Conservation (phyloP, 805 yeast species). For the Pichia insulana region DNA sequence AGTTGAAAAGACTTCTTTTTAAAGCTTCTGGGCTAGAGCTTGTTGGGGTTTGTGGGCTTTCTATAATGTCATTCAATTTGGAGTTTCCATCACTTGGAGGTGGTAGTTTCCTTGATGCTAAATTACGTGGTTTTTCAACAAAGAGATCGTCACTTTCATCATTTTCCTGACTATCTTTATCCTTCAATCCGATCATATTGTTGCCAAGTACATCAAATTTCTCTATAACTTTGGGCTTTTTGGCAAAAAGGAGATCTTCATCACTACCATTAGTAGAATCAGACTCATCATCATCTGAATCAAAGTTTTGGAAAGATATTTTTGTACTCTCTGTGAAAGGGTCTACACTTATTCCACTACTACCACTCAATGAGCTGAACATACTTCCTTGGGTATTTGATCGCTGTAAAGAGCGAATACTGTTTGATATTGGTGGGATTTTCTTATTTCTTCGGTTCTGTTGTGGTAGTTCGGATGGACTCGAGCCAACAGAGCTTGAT, state of each 20-base stretch:
- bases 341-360: constrained; percentile 25
- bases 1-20: background rate
- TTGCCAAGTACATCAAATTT: background rate
- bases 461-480: background rate
- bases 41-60: constrained; percentile 35
- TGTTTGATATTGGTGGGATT: background rate
- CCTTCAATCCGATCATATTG: background rate
- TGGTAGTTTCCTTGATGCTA: background rate
- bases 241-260: constrained; percentile 40
- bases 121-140: background rate
- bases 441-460: background rate
- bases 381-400: constrained; percentile 11
- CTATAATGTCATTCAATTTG: constrained; percentile 4
- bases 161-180: constrained; percentile 28
- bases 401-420: constrained; percentile 8
- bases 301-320: constrained; percentile 48
- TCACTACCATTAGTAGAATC: background rate
- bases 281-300: background rate
- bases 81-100: background rate
- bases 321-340: constrained; percentile 57
- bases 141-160: background rate
- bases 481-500: background rate
- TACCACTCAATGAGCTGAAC: constrained; percentile 9
- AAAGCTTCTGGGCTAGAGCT: constrained; percentile 54
- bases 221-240: constrained; percentile 42